Evolutionary conservation across 1,284 basidiomycete species (phyloP), one percentile per base, ranked within the genome.

Genomic region (Austroboletus olivaceoglutinosus): DNA sequence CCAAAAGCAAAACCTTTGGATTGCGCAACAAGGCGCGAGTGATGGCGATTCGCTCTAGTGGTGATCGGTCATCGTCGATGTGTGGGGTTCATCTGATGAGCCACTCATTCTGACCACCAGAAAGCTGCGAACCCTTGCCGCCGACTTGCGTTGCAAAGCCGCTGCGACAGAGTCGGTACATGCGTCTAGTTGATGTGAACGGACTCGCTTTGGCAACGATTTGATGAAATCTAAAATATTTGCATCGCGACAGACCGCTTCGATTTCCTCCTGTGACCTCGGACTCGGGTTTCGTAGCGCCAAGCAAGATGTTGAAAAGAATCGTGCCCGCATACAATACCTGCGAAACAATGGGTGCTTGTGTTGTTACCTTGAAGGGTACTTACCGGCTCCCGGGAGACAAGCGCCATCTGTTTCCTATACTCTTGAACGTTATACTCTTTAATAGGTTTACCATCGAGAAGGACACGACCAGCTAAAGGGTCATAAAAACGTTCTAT

Each of bases 21-120:
- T 98, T 93, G 8, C 95, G 83, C 45, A 99, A 81, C n/a, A 99
- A 78, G 13, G 93, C 96, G 58, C 96, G 87, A 2, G 96, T 96
- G 61, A 99, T 98, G 34, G 96, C 95, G 61, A 99, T 94, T 65
- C 95, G 92, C 78, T 96, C 89, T 85, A 52, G 13, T 36, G 37
- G 33, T 34, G 46, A 15, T 15, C 15, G 38, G 16, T 21, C n/a
- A 21, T 12, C n/a, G 19, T 19, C 36, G 19, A 37, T 11, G 36
- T 16, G 18, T n/a, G 11, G 4, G 5, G 11, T 12, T 12, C 27
- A 12, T 19, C 4, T n/a, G 11, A 10, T 8, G 3, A 21, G 36
- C 8, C 36, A 74, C 83, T 58, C 66, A 89, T 94, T 94, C 73
- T 98, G 94, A 55, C 95, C 95, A 63, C 95, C 95, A 30, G 89